Base-by-base conservation (phyloP, 768 basidiomycete genomes). In the Rhizopogon sp. region DNA sequence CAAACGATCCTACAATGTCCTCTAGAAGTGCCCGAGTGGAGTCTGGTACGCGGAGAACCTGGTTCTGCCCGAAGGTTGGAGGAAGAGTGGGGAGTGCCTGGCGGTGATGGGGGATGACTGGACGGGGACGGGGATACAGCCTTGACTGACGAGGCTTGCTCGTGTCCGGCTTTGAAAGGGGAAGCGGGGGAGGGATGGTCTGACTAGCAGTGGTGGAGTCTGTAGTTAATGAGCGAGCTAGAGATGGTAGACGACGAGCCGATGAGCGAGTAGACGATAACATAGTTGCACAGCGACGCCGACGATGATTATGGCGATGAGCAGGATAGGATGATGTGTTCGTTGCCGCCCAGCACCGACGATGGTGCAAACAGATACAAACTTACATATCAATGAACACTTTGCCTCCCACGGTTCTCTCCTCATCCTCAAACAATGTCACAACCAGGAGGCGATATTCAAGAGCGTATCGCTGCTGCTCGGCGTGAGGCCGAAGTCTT, bases 401-500 rank as follows among this genome's bases (percentile, higher is more conserved):
- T 35, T 49, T 16, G 14, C 47, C 35, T 49, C 47, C 47, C 47
- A 49, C 47, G 47, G 47, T 49, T 49, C 22, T 44, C 52, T 22
- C 52, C 44, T 25, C 40, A 39, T 49, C 45, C 45, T n/a, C 43
- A 45, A 58, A 62, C 55, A 62, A 91, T 90, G 89, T 85, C 89
- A 65, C 87, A 89, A 78, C 79, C 78, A 55, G 87, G 86, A 73
- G 82, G 84, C 70, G 90, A 92, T 69, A 90, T 92, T 64, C 90
- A 92, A 70, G 90, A 92, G 76, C 78, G 90, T 65, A 98, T 99
- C 71, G 93, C 96, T 43, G 92, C 95, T 52, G 96, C 97, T 56
- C 86, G 96, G 63, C 82, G 97, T 69, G 97, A 98, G 74, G 94
- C 94, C 43, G 96, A 98, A 74, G 88, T 84, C 67, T 72, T 99